phyloP scores from a whole-genome alignment of 2,329 filamentous ascomycete species.

The Venturia aucupariae region DNA sequence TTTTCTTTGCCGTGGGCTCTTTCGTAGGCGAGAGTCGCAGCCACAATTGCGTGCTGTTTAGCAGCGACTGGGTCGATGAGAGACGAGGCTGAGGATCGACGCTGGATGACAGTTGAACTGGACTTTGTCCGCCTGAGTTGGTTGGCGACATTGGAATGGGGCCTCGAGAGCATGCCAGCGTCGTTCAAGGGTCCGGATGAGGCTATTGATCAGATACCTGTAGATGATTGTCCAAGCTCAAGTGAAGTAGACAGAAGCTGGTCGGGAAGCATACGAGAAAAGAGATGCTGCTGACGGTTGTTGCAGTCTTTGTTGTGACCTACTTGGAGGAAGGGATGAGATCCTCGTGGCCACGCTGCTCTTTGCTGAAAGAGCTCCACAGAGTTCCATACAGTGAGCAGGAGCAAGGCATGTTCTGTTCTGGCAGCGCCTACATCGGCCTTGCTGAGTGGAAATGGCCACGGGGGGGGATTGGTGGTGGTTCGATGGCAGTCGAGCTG shows the following conservation, averaged over 20 bases:
- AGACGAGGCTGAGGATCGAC: conserved; percentile 6
- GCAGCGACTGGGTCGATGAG: conserved; percentile 23
- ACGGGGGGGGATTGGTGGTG: too few species aligned
- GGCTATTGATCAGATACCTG: conserved; percentile 8
- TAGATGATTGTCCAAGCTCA: conserved; percentile 2
- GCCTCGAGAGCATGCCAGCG: conserved; percentile 23
- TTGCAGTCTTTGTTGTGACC: conserved; percentile 2
- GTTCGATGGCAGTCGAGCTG: background rate
- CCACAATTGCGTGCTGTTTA: conserved; percentile 29
- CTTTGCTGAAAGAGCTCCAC: background rate
- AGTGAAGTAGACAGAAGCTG: conserved; percentile 1
- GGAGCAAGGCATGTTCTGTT: background rate
- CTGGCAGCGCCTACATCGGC: background rate
- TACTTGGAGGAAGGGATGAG: conserved; percentile 6
- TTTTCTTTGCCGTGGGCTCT: conserved; percentile 23
- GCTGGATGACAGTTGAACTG: conserved; percentile 21
- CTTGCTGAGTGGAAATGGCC: background rate
- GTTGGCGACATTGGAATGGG: conserved; percentile 21
- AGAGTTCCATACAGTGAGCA: background rate
- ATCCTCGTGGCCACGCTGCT: conserved; percentile 1
- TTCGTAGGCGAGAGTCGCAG: conserved; percentile 28
- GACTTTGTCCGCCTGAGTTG: conserved; percentile 26
- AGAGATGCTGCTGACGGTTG: conserved; percentile 8
- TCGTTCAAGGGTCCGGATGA: conserved; percentile 2
- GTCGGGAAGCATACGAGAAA: conserved; percentile 3